Base-by-base conservation (phyloP, 169 alveolate genomes). In the Eimeria nieschulzi region DNA sequence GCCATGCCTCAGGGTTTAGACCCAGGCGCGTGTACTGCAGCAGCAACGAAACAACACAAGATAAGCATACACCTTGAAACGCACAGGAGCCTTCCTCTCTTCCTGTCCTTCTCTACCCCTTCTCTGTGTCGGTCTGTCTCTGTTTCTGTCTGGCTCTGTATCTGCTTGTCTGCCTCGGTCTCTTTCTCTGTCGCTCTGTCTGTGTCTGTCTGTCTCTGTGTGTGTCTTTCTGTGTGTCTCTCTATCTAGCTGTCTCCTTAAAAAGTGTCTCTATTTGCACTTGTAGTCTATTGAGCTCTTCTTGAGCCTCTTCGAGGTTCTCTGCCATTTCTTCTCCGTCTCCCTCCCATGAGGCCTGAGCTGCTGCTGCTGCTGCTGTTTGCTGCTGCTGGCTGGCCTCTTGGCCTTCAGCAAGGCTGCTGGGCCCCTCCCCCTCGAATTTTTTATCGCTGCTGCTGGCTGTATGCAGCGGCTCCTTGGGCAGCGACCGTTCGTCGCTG, bases 11-110 rank as follows among this genome's bases (percentile, higher is more conserved):
- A 8, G 92, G 86, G 51, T 33, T 61, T 23, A 86, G 12, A 0
- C 84, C 84, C 78, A 86, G 70, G 10, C 92, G 76, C 56, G 78
- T 72, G 85, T 72, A 86, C 92, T 72, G 91, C 76, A 66, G 55
- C 76, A 80, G 56, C 25, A 10, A 33, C 83, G 61, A 75, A 61
- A 39, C 46, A 82, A 76, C 63, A 25, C 0, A 54, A 56, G 9
- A n/a, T n/a, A 73, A 53, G 87, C 71, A 25, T 59, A 15, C 66
- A 17, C 0, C 70, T 17, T 61, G 25, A 13, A 0, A 19, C 21
- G 70, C 70, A 61, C 25, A 61, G 3, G 3, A 5, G 70, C 17
- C 17, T 13, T 33, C 46, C 46, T 33, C 46, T 33, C 46, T 33
- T 33, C 3, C 46, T 33, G 46, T 33, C 46, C 46, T 33, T 33